phyloP scores from a whole-genome alignment of 495 filamentous ascomycete genomes.

The Parachaetomium inaequale region DNA sequence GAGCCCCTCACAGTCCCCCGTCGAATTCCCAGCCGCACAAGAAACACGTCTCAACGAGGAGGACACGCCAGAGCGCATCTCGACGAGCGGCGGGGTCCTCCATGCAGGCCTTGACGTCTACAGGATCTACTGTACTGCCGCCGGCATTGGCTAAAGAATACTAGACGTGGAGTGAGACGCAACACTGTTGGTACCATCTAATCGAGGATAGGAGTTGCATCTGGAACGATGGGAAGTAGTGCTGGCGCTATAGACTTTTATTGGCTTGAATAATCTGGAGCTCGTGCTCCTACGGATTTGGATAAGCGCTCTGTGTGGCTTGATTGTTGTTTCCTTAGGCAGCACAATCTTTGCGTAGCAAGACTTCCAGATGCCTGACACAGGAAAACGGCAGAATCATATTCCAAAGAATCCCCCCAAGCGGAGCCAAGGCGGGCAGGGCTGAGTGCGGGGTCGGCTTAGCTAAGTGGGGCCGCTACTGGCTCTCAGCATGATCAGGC shows the following conservation, averaged over 20 bases:
- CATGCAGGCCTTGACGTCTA: constrained; percentile 12
- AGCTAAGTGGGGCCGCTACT: no score
- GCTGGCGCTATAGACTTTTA: background rate
- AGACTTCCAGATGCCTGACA: no score
- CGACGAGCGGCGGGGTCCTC: constrained; percentile 13
- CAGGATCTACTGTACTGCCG: constrained; percentile 13
- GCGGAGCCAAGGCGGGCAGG: no score
- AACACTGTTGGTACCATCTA: constrained; percentile 6
- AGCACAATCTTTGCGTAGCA: no score
- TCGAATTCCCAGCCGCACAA: constrained; percentile 13
- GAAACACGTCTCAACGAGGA: constrained; percentile 6
- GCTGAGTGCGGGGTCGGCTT: no score
- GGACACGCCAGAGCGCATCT: constrained; percentile 14
- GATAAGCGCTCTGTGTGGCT: no score
- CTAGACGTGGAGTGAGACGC: constrained; percentile 8
- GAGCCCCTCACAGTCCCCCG: constrained; percentile 14
- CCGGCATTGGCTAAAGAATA: constrained; percentile 12
- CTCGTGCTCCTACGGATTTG: no score
- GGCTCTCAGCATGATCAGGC: no score
- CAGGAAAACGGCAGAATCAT: no score
- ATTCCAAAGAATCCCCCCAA: no score
- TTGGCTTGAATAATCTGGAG: background rate
- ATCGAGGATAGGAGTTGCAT: constrained; percentile 13
- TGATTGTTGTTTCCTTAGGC: no score
- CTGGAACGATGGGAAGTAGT: background rate